A percentile compares a stretch with the other conserved stretches of the same genome.
Conservation (phyloP, 2,329 filamentous ascomycete genomes). For the Alternaria sp. region DNA sequence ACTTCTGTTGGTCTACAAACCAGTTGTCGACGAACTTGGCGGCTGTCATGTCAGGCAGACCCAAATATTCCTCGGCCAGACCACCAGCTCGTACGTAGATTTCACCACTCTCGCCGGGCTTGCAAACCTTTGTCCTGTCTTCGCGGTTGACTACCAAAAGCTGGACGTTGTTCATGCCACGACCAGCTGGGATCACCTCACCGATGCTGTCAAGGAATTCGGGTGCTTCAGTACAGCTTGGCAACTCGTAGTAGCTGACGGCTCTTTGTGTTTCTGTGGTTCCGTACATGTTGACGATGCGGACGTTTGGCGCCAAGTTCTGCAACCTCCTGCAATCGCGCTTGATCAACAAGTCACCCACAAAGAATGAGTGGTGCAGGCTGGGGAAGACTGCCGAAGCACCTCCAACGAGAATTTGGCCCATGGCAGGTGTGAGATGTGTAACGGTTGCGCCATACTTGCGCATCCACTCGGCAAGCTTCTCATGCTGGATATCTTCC, state of each 20-base stretch:
- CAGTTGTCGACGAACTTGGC: slow-evolving; percentile 85
- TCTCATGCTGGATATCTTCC: slow-evolving; percentile 88
- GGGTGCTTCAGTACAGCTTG: slow-evolving; percentile 70
- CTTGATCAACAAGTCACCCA: slow-evolving; percentile 88
- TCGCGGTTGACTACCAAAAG: slow-evolving; percentile 80
- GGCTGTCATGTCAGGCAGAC: slow-evolving; percentile 66
- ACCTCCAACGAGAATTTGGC: slow-evolving; percentile 89
- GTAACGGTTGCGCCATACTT: slow-evolving; percentile 78
- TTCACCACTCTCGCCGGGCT: slow-evolving; percentile 83
- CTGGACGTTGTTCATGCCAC: slow-evolving; percentile 89
- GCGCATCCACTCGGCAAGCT: slow-evolving; percentile 86
- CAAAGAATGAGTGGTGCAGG: slow-evolving; percentile 84
- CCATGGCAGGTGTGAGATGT: slow-evolving; percentile 96
- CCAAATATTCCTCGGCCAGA: slow-evolving; percentile 81
- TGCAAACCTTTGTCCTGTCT: slow-evolving; percentile 73
- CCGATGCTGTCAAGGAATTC: slow-evolving; percentile 69
- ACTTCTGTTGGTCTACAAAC: slow-evolving; percentile 79
- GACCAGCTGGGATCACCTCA: slow-evolving; percentile 83
- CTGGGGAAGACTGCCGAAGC: slow-evolving; percentile 78
- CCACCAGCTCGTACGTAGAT: slow-evolving; percentile 84
- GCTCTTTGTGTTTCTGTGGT: slow-evolving; percentile 85
- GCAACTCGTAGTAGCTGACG: slow-evolving; percentile 84
- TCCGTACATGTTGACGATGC: slow-evolving; percentile 87
- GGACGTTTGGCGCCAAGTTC: slow-evolving; percentile 75
- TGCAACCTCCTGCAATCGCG: slow-evolving; percentile 81